Conservation (phyloP, 495 filamentous ascomycete genomes). For the Geopyxis carbonaria region DNA sequence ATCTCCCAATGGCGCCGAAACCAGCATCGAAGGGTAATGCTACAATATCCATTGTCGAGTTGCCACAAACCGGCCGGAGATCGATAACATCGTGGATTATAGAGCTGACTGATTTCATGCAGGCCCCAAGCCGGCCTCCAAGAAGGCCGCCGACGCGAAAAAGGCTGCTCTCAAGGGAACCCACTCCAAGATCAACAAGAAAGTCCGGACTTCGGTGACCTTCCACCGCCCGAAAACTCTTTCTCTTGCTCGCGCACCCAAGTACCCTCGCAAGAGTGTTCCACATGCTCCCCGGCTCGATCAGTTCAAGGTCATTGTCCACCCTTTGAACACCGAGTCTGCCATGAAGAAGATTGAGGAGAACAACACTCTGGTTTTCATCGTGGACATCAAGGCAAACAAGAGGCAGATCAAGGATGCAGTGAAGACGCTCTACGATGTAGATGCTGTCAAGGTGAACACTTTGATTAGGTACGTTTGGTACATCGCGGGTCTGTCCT, state of each 20-base stretch:
- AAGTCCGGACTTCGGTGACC: constrained; percentile 79
- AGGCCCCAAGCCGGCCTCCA: constrained; percentile 46
- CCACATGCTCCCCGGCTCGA: constrained; percentile 79
- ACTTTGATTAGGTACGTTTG: constrained; percentile 75
- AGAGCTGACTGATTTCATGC: constrained; percentile 4
- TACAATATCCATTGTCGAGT: constrained; percentile 1
- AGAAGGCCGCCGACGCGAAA: constrained; percentile 72
- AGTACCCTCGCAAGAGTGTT: constrained; percentile 93
- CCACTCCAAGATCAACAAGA: constrained; percentile 73
- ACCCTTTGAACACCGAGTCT: constrained; percentile 89
- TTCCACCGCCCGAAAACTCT: constrained; percentile 98
- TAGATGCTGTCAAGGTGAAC: constrained; percentile 96
- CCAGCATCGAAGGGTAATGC: constrained; percentile 21
- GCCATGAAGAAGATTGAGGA: constrained; percentile 99
- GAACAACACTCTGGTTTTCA: constrained; percentile 99
- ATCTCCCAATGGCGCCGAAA: constrained; percentile 22
- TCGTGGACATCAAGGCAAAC: constrained; percentile 95
- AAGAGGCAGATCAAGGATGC: constrained; percentile 98
- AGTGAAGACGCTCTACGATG: constrained; percentile 98
- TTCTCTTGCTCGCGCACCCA: constrained; percentile 71
- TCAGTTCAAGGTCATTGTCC: constrained; percentile 74
- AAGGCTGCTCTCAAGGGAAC: constrained; percentile 77
- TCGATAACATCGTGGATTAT: constrained; percentile 1
- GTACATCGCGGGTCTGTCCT: not conserved
- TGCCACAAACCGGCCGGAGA: not conserved